A percentile compares a stretch with the other conserved stretches of the same genome.
Conservation (phyloP, 1,284 basidiomycete species). For the Sporisorium iseilematis-ciliati region DNA sequence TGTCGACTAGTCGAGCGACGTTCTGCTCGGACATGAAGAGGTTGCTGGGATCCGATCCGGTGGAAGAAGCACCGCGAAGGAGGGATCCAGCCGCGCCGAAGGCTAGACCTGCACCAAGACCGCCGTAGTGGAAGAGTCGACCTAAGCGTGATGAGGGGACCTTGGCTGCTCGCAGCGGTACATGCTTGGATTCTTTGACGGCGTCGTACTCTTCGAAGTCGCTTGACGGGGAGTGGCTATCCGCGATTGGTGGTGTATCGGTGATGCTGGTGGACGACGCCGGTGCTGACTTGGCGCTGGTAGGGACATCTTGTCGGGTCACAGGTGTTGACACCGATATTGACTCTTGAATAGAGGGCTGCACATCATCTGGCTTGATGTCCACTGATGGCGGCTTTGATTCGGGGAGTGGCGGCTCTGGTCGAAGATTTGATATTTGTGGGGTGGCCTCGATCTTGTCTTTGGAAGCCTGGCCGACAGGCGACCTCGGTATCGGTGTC, state of each 20-base stretch:
- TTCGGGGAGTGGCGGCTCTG: neutral
- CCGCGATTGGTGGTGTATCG: constrained; percentile 5
- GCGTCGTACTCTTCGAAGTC: constrained; percentile 65
- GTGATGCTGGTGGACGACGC: neutral
- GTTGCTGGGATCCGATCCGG: constrained; percentile 15
- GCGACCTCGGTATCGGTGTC: constrained; percentile 8
- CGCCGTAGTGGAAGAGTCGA: constrained; percentile 67
- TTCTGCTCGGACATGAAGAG: constrained; percentile 74
- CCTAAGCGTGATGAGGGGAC: constrained; percentile 68
- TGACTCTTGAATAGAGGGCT: neutral
- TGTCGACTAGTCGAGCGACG: constrained; percentile 87
- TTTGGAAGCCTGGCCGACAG: neutral
- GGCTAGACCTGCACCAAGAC: constrained; percentile 66
- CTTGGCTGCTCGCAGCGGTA: constrained; percentile 62
- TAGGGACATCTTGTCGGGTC: neutral
- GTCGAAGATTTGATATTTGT: neutral
- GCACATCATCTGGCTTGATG: neutral
- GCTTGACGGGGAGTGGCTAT: neutral
- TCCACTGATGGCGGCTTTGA: neutral
- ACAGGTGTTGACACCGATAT: neutral
- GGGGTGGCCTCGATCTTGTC: neutral
- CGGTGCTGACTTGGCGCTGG: neutral
- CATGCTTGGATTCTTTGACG: constrained; percentile 49
- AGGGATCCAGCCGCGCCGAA: constrained; percentile 64
- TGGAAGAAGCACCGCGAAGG: constrained; percentile 34